These are phyloP conservation scores for Cerrena zonata DNA, from an alignment of 1,284 basidiomycete species.

Conservation along the genomic window DNA sequence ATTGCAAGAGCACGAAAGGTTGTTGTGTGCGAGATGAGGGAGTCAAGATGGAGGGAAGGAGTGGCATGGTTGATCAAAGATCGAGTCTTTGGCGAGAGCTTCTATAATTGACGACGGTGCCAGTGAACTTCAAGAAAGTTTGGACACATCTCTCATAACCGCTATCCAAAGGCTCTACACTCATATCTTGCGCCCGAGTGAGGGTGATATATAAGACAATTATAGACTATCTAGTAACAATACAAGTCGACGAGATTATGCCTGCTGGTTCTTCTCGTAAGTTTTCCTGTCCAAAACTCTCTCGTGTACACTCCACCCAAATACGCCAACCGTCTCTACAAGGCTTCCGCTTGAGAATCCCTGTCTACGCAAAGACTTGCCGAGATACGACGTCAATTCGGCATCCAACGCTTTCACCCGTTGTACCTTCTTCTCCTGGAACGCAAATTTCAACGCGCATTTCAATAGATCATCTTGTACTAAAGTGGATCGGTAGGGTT, in stretches of 20 bases:
- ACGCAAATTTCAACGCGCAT: conserved; percentile 54
- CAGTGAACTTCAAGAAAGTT: too few relatives aligned
- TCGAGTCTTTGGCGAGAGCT: not conserved
- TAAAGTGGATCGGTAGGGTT: conserved; percentile 48
- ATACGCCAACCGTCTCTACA: not conserved
- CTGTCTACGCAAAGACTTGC: conserved; percentile 37
- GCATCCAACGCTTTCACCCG: conserved; percentile 44
- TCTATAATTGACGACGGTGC: not conserved
- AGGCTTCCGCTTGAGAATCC: conserved; percentile 39
- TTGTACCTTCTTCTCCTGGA: conserved; percentile 40
- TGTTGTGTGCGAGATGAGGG: conserved; percentile 20
- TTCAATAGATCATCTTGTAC: conserved; percentile 64
- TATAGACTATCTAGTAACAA: too few relatives aligned
- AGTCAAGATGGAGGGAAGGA: conserved; percentile 6
- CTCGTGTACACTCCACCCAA: conserved; percentile 7
- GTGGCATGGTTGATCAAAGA: conserved; percentile 1
- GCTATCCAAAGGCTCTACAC: too few relatives aligned
- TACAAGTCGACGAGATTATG: not conserved
- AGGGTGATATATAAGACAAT: too few relatives aligned
- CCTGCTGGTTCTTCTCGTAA: not conserved
- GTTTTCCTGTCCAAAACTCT: not conserved
- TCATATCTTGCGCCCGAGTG: too few relatives aligned
- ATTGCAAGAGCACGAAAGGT: conserved; percentile 57
- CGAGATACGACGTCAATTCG: conserved; percentile 48
- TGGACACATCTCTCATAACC: too few relatives aligned